These are phyloP conservation scores for Barnettozyma californica DNA, from an alignment of 805 yeast genomes.

Conservation along the genomic window DNA sequence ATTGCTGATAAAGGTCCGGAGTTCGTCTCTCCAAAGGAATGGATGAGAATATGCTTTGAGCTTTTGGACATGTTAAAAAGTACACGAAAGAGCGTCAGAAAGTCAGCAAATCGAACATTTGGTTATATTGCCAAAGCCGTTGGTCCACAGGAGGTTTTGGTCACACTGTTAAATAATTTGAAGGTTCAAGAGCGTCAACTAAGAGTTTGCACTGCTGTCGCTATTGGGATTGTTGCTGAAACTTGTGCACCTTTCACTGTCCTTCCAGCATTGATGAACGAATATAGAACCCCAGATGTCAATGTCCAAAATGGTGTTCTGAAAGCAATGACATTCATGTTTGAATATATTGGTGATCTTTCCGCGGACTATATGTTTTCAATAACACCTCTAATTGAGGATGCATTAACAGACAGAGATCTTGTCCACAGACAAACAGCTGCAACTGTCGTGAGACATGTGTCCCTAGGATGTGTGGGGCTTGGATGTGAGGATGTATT, in stretches of 20 bases:
- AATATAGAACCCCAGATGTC: slow-evolving; percentile 84
- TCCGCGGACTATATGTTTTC: slow-evolving; percentile 80
- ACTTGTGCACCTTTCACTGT: slow-evolving; percentile 91
- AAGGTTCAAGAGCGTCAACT: slow-evolving; percentile 93
- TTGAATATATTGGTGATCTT: slow-evolving; percentile 82
- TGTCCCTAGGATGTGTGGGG: slow-evolving; percentile 77
- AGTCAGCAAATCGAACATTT: slow-evolving; percentile 85
- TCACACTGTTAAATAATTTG: slow-evolving; percentile 74
- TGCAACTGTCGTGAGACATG: slow-evolving; percentile 75
- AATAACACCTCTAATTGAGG: slow-evolving; percentile 72
- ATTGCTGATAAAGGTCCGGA: slow-evolving; percentile 80
- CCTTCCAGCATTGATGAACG: slow-evolving; percentile 92
- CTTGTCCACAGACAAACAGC: slow-evolving; percentile 95
- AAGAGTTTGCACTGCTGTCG: slow-evolving; percentile 96
- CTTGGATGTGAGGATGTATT: slow-evolving; percentile 75
- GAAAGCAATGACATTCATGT: slow-evolving; percentile 84
- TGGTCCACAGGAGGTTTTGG: slow-evolving; percentile 93
- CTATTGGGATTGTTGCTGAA: slow-evolving; percentile 94
- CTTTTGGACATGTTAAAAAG: slow-evolving; percentile 84
- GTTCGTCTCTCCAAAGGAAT: slow-evolving; percentile 82
- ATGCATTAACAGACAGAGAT: slow-evolving; percentile 87
- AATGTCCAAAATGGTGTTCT: slow-evolving; percentile 95
- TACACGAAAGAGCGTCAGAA: slow-evolving; percentile 66
- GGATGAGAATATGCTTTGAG: slow-evolving; percentile 96
- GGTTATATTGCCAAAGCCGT: slow-evolving; percentile 87